These are phyloP conservation scores for Arctium lappa DNA, from an alignment of 129 eudicot genomes.

Conservation along the genomic window DNA sequence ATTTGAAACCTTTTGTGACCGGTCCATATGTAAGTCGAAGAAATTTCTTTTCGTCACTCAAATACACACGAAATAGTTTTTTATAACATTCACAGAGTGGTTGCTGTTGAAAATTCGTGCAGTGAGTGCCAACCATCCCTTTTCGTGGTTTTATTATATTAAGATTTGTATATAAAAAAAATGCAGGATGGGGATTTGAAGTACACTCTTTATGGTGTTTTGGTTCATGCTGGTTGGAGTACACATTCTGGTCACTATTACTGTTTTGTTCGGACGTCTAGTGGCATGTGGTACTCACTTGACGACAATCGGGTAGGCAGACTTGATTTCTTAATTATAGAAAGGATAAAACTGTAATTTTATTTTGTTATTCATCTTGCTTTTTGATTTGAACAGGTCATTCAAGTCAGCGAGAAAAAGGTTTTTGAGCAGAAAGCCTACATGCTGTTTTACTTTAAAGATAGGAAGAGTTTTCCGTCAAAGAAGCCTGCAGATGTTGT, in stretches of 20 bases:
- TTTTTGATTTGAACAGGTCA: slow-evolving; percentile 45
- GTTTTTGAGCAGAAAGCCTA: slow-evolving; percentile 96
- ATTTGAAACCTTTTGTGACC: slow-evolving; percentile 76
- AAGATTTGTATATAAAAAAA: neutral
- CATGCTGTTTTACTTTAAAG: slow-evolving; percentile 81
- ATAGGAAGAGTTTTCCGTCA: slow-evolving; percentile 34
- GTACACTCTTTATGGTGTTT: slow-evolving; percentile 89
- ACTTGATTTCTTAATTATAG: neutral
- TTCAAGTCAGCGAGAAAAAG: slow-evolving; percentile 76
- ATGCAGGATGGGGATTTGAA: slow-evolving; percentile 88
- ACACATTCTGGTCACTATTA: slow-evolving; percentile 95
- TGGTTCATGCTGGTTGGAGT: slow-evolving; percentile 99
- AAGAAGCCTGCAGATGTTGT: slow-evolving; percentile 42
- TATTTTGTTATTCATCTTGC: neutral
- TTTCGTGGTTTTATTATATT: neutral
- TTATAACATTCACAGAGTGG: neutral
- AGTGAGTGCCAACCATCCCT: neutral
- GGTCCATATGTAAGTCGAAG: slow-evolving; percentile 69
- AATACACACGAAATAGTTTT: neutral
- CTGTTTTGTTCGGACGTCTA: slow-evolving; percentile 91
- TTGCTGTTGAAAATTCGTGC: no score
- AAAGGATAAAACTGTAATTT: neutral
- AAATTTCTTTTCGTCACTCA: neutral
- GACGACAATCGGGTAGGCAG: slow-evolving; percentile 80
- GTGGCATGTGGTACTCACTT: slow-evolving; percentile 92